Base-by-base conservation (phyloP, 192 early-diverging fungal species). In the Backusella tarrabulga region DNA sequence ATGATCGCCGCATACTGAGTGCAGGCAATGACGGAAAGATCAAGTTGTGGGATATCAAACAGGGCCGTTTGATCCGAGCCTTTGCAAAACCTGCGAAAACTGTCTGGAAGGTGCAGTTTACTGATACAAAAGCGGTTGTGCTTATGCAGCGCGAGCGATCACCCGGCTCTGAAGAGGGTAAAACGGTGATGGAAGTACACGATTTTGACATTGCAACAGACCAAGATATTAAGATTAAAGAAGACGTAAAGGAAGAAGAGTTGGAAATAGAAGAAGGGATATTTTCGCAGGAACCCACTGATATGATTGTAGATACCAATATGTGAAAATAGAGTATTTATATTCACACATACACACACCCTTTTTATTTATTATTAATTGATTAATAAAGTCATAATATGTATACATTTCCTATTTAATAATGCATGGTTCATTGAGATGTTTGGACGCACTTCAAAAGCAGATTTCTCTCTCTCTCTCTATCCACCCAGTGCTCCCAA, bases 1-100 rank as follows among this genome's bases (percentile, higher is more conserved):
- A 99, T 76, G 87, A 90, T 54, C 89, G 92, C 29, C 92, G 96
- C 32, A 93, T 98, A 44, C 92, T 98, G 21, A 94, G 93, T 3
- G 98, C 97, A 34, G 88, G 88, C 0, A 93, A 93, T 26, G 98
- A 97, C 73, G 93, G 92, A 0, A 95, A 93, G 0, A 90, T 99
- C 72, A 99, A 99, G 77, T 79, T 98, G 35, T 99, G 98, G 98
- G 96, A 99, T 77, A 86, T 95, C 1, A 80, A 87, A 29, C 92
- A 95, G 14, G 97, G 97, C 4, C 85, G 88, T 19, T 94, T 95
- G 78, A 92, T 97, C 14, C 85, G 97, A 14, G 88, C 96, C 73
- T 82, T 98, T 29, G 87, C 97, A 23, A 82, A 87, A 12, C 88
- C 91, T 6, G 89, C 97, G 15, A 87, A 89, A 7, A 93, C 94